Conservation (phyloP, 2,329 filamentous ascomycete species). For the Hirsutella thompsonii region DNA sequence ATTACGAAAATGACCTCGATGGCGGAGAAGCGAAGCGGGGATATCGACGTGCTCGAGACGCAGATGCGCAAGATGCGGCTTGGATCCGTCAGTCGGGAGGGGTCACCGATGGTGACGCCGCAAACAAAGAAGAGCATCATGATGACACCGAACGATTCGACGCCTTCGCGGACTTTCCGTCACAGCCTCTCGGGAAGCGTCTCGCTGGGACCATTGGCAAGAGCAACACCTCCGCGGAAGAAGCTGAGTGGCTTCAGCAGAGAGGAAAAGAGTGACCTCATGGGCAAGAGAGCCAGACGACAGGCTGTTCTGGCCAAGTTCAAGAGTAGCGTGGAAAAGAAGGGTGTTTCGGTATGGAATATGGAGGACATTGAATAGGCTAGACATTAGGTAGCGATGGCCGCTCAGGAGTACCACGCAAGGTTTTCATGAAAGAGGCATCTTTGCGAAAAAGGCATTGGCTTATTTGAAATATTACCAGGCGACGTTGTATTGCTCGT, state of each 20-base stretch:
- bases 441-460: too few species aligned
- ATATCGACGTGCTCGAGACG: constrained; percentile 80
- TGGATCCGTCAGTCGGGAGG: constrained; percentile 28
- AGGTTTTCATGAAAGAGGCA: too few species aligned
- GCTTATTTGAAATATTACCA: too few species aligned
- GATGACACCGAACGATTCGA: constrained; percentile 30
- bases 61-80: constrained; percentile 66
- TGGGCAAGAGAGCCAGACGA: constrained; percentile 38
- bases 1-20: constrained; percentile 87
- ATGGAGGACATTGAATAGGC: constrained; percentile 35
- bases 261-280: constrained; percentile 44
- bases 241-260: constrained; percentile 49
- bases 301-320: constrained; percentile 40
- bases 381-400: too few species aligned
- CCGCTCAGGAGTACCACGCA: too few species aligned
- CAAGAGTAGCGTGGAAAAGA: constrained; percentile 32
- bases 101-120: constrained; percentile 26
- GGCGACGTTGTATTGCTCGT: too few species aligned
- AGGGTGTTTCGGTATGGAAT: constrained; percentile 35
- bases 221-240: constrained; percentile 39
- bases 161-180: constrained; percentile 26
- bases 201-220: constrained; percentile 25
- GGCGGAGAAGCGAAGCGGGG: constrained; percentile 81
- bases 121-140: constrained; percentile 21
- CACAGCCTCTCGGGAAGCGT: constrained; percentile 21